phyloP scores from a whole-genome alignment of 23 red algal species.

The Gracilaria domingensis region DNA sequence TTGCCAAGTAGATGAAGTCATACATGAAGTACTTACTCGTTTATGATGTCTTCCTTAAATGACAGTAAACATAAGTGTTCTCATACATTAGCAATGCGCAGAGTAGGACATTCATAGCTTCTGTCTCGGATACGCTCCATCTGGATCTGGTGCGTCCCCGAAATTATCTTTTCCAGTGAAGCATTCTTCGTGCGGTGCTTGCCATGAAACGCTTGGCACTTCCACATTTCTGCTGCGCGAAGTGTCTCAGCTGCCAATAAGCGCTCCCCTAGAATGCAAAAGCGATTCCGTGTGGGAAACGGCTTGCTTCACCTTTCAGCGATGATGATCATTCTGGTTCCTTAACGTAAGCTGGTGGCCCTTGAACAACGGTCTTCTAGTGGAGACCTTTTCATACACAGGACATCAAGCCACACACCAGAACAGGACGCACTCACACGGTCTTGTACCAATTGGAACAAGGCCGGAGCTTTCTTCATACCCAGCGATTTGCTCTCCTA shows the following conservation, averaged over 20 bases:
- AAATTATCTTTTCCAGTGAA: neutral
- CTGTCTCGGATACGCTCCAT: neutral
- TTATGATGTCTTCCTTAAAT: no score
- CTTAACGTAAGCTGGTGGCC: conserved; percentile 22
- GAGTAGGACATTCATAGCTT: neutral
- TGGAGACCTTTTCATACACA: neutral
- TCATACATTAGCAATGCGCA: no score
- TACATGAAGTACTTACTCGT: no score
- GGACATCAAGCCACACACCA: conserved; percentile 31
- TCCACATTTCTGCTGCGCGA: neutral
- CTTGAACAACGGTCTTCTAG: conserved; percentile 39
- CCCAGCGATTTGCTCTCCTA: conserved; percentile 16
- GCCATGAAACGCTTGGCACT: neutral
- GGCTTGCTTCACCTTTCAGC: conserved; percentile 27
- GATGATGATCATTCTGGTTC: conserved; percentile 12
- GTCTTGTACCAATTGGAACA: neutral
- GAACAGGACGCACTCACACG: conserved; percentile 11
- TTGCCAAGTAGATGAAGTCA: no score
- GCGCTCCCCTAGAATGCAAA: neutral
- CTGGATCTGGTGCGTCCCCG: neutral
- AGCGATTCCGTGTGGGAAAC: neutral
- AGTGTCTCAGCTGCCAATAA: neutral
- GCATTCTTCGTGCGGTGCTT: neutral
- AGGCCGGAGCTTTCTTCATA: neutral
- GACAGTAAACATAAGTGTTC: no score